Conservation (phyloP, 2,329 filamentous ascomycete genomes). For the Colletotrichum abscissum region DNA sequence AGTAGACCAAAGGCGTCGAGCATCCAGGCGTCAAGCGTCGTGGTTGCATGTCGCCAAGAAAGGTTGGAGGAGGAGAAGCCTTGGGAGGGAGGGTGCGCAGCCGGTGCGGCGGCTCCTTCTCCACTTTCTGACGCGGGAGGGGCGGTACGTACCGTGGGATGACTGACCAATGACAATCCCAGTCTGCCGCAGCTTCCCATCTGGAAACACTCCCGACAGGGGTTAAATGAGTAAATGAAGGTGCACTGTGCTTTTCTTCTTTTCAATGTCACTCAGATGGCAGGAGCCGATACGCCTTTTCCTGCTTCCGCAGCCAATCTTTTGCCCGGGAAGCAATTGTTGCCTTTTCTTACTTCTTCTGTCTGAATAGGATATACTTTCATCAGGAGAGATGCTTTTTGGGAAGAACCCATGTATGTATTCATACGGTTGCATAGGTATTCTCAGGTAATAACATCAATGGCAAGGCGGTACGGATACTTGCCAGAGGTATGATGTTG, state of each 20-base stretch:
- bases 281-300: background rate
- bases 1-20: background rate
- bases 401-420: no score
- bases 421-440: no score
- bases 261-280: background rate
- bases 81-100: constrained; percentile 9
- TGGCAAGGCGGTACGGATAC: background rate
- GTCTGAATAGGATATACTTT: no score
- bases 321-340: background rate
- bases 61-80: constrained; percentile 4
- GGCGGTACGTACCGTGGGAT: background rate
- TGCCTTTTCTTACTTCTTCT: background rate
- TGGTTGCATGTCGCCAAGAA: background rate
- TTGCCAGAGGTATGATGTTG: background rate
- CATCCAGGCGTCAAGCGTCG: background rate
- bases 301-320: background rate
- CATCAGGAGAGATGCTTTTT: no score
- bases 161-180: background rate
- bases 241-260: background rate
- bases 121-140: background rate
- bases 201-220: background rate
- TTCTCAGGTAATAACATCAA: background rate
- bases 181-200: background rate
- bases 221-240: background rate
- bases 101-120: constrained; percentile 14